Base-by-base conservation (phyloP, 1,284 basidiomycete genomes). In the Trichosporon sp. region DNA sequence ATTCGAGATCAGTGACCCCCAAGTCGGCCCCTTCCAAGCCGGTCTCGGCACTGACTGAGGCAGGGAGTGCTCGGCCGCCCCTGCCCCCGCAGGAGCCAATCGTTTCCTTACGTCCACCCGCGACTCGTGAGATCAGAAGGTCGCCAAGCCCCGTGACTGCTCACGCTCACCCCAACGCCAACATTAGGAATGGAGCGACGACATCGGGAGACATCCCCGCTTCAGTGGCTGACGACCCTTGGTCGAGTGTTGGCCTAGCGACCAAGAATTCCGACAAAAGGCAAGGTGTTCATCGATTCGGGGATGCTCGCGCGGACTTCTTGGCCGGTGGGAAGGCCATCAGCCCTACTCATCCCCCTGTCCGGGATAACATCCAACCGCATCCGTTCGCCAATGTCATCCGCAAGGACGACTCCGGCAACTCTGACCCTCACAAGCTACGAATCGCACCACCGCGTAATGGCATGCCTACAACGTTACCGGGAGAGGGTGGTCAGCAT, bases 321-420 rank as follows among this genome's bases (percentile, higher is more conserved):
- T 12, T 63, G 12, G 5, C 37, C 12, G 35, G 59, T 4, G 59
- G 16, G 16, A 63, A 63, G 32, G 35, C 59, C 12, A 5, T 63
- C 32, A 63, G 59, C 12, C 59, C 59, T 2, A 63, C 59, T 2
- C 31, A 35, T 14, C 31, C 59, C 4, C 31, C 35, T 10, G 7
- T 35, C 7, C 59, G 59, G 16, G 59, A 63, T 10, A 35, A n/a
- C 32, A 19, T n/a, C 16, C 38, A 68, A 10, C 68, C 75, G 2
- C 81, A 82, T 71, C 81, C 81, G 5, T 82, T 81, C 51, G 81
- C 81, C 1, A 71, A 61, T 5, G 7, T 59, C 4, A 16, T 19
- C 4, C 64, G 65, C 0, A 70, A 70, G 54, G 68, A 70, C 4
- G 51, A 21, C 11, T 1, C 56, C 4, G 19, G 64, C 16, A 38